Percentiles rank a stretch among this genome's conserved stretches.
phyloP scores from a whole-genome alignment of 2,329 filamentous ascomycete species.

The Alternaria sp. region DNA sequence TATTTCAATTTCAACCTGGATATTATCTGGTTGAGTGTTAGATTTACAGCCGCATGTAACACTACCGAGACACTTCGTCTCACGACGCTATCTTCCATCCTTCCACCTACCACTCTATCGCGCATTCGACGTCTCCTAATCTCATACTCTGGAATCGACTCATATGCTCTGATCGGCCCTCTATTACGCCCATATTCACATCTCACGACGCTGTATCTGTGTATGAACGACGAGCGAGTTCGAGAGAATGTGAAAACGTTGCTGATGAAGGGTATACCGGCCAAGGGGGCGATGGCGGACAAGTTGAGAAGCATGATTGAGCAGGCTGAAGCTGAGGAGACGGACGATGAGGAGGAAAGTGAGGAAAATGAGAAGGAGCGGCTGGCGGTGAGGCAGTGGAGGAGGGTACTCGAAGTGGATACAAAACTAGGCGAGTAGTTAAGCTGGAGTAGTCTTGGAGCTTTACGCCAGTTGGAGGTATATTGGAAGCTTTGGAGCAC shows the following conservation, averaged over 20 bases:
- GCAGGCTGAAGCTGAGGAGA: conserved; percentile 20
- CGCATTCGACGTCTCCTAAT: conserved; percentile 5
- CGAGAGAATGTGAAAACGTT: neutral
- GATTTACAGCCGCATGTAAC: conserved; percentile 11
- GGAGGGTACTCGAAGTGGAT: conserved; percentile 19
- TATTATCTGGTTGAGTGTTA: conserved; percentile 21
- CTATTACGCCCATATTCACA: conserved; percentile 5
- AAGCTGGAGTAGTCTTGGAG: neutral
- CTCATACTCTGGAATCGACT: conserved; percentile 15
- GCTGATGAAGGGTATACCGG: neutral
- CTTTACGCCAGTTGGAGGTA: neutral
- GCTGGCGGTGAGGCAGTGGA: neutral
- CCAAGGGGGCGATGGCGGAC: neutral
- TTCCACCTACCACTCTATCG: neutral
- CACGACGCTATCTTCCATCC: neutral
- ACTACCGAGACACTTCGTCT: conserved; percentile 21
- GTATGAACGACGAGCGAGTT: conserved; percentile 19
- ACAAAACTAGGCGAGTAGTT: conserved; percentile 9
- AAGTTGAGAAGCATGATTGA: neutral
- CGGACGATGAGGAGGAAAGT: conserved; percentile 19
- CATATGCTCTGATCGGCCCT: conserved; percentile 8
- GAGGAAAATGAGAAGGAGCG: conserved; percentile 4
- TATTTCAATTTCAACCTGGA: conserved; percentile 22
- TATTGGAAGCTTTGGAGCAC: neutral
- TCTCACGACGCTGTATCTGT: conserved; percentile 20